Conservation (phyloP, 257 asterid genomes). For the Pogostemon cablin region DNA sequence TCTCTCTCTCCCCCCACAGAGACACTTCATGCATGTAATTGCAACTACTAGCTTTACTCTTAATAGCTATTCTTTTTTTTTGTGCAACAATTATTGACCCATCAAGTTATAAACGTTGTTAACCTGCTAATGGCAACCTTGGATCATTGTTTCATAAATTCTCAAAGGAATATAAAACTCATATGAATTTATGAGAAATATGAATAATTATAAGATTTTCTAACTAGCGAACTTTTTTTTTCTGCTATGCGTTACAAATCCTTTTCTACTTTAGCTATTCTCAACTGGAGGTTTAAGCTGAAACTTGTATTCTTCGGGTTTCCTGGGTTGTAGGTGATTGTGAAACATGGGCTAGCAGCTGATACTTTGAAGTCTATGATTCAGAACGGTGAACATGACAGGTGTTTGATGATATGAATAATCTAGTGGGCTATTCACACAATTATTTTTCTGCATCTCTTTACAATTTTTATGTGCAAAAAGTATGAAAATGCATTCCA, state of each 20-base stretch:
- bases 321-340: slow-evolving; percentile 54
- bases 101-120: not conserved
- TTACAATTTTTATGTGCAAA: not conserved
- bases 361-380: slow-evolving; percentile 75
- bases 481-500: slow-evolving; percentile 9
- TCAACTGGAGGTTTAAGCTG: slow-evolving; percentile 1
- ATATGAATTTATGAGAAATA: slow-evolving; percentile 4
- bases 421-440: not conserved
- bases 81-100: not conserved
- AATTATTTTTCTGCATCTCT: slow-evolving; percentile 11
- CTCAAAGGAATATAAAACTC: not conserved
- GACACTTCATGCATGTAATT: not conserved
- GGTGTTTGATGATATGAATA: slow-evolving; percentile 42
- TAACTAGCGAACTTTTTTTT: not conserved
- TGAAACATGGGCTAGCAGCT: slow-evolving; percentile 79
- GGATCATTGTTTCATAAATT: not conserved
- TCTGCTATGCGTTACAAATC: slow-evolving; percentile 2
- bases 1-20: not conserved
- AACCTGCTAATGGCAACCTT: slow-evolving; percentile 15
- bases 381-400: slow-evolving; percentile 72
- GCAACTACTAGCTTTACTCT: not conserved
- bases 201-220: not conserved
- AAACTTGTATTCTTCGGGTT: not conserved
- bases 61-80: not conserved
- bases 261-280: slow-evolving; percentile 13